Percentiles rank a stretch among this genome's conserved stretches.
Evolutionary conservation across 2,329 filamentous ascomycete genomes (phyloP).

Genomic region (Thelonectria olida): DNA sequence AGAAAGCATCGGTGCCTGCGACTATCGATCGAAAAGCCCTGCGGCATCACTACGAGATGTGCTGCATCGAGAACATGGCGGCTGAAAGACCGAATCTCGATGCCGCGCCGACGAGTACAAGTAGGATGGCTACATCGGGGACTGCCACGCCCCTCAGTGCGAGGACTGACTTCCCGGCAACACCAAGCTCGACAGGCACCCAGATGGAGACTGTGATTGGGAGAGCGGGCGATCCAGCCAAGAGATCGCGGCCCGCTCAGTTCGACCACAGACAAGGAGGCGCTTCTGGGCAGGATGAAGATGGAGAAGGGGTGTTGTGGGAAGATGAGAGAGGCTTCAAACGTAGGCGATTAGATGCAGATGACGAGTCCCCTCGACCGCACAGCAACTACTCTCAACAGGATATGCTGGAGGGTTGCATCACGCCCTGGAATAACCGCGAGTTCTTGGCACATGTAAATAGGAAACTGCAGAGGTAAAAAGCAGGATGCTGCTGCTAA

Average conservation of each 20-base stretch:
- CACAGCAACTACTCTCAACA: neutral
- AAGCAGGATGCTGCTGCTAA: no score
- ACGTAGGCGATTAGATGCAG: conserved; percentile 2
- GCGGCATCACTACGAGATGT: conserved; percentile 35
- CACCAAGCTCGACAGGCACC: conserved; percentile 3
- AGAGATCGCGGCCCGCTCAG: conserved; percentile 14
- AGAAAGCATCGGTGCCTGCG: neutral
- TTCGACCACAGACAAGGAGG: neutral
- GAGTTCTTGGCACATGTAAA: conserved; percentile 20
- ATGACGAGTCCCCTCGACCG: neutral
- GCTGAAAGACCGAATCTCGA: conserved; percentile 11
- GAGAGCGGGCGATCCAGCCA: conserved; percentile 13
- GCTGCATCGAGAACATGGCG: conserved; percentile 35
- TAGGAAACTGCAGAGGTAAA: conserved; percentile 18
- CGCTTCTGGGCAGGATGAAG: neutral
- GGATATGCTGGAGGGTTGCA: conserved; percentile 1
- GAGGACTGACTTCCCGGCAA: conserved; percentile 17
- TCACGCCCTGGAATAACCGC: conserved; percentile 5
- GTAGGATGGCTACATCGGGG: conserved; percentile 10
- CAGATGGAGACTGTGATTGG: conserved; percentile 1
- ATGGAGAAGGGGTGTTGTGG: neutral
- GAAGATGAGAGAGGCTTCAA: conserved; percentile 1
- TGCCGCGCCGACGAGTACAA: conserved; percentile 1
- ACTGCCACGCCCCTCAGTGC: conserved; percentile 9
- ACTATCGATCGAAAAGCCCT: conserved; percentile 22